Evolutionary conservation across 805 yeast species (phyloP), one percentile per base, ranked within the genome.

Genomic region (Wickerhamiella nectarea): DNA sequence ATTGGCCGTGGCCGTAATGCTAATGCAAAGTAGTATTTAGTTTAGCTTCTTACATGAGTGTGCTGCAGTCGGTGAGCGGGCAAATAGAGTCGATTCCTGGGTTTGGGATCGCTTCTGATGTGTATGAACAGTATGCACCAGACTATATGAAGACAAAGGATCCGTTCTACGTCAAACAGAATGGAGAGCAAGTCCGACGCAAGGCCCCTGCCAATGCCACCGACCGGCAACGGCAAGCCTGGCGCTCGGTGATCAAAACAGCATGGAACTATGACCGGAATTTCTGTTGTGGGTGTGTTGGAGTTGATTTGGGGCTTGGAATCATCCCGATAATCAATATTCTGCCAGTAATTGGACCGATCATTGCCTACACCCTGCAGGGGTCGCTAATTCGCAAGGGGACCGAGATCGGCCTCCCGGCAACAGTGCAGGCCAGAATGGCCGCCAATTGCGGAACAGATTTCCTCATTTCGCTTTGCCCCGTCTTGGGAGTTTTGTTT

Each of bases 201-300:
- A 70, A 71, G 48, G 68, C 83, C 11, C 82, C 87, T 1, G 70
- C 67, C 2, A 69, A 70, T 17, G 70, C 76, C 17, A 65, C 76
- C 2, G 71, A 72, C 41, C 64, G 68, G 31, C 91, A 85, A 50
- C 72, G 70, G 38, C 71, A 72, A 52, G 64, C 69, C 6, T 89
- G 91, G 93, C 80, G 78, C 56, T 63, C 59, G 20, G 65, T 86
- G n/a, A 87, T 79, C 55, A 68, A 64, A 41, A 70, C 74, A 48
- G 96, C 96, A 0, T 87, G 95, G 95, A 55, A 71, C 12, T 86
- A 89, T 56, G 97, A 89, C 58, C 71, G 72, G 51, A 83, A 93
- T 57, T 73, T 84, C 54, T 54, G 57, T 38, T 67, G 81, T 58
- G 94, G 94, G 0, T 78, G 87, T 25, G 49, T 78, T 78, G 68